Evolutionary conservation across 257 asterid genomes (phyloP).

Genomic region (Nicotiana otophora): DNA sequence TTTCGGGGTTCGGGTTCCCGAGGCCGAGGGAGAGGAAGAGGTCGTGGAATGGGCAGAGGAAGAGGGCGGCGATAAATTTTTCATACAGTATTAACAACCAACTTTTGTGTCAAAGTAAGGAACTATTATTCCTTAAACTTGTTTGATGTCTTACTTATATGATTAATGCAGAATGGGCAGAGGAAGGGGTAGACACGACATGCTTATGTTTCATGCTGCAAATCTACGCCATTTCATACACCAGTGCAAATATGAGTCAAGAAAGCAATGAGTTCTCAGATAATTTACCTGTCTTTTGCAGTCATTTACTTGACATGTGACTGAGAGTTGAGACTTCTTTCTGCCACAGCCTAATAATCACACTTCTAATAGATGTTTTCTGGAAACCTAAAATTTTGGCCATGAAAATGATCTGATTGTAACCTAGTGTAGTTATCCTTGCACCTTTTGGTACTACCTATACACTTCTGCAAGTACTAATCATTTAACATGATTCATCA

Average conservation of each 20-base stretch:
- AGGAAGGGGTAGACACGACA: not conserved
- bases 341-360: not conserved
- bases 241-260: not conserved
- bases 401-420: not conserved
- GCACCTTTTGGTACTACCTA: not conserved
- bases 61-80: conserved; percentile 21
- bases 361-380: not conserved
- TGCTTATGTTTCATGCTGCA: not conserved
- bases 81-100: not conserved
- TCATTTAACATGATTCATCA: not conserved
- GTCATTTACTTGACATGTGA: not conserved
- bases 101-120: not conserved
- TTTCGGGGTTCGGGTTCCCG: conserved; percentile 42
- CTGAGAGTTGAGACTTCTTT: not conserved
- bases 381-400: not conserved
- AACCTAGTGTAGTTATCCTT: not conserved
- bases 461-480: not conserved
- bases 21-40: conserved; percentile 34
- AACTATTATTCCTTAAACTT: not conserved
- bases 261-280: not conserved
- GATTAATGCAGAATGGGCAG: not conserved
- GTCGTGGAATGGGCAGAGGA: conserved; percentile 27
- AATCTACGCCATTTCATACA: not conserved
- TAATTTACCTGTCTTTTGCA: not conserved
- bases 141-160: not conserved